A percentile compares a stretch with the other conserved stretches of the same genome.
phyloP scores from a whole-genome alignment of 495 filamentous ascomycete genomes.

The Rusavskia elegans region DNA sequence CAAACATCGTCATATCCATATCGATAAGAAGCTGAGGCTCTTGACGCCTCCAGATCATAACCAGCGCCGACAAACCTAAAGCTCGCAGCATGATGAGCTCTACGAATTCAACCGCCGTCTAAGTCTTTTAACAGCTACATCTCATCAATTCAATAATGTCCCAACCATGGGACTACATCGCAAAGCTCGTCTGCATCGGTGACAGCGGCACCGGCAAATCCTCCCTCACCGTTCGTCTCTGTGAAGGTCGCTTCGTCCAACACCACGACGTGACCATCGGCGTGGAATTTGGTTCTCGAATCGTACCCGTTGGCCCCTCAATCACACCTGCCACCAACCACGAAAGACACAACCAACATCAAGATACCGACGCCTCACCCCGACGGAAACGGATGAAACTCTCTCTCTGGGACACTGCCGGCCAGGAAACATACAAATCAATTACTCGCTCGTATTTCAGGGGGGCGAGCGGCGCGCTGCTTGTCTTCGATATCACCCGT shows the following conservation, averaged over 20 bases:
- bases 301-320: slow-evolving; percentile 75
- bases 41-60: no score
- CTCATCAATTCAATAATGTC: slow-evolving; percentile 30
- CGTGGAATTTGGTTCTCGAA: slow-evolving; percentile 89
- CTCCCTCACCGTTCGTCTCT: slow-evolving; percentile 75
- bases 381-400: slow-evolving; percentile 42
- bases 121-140: not conserved
- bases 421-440: slow-evolving; percentile 91
- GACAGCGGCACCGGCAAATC: slow-evolving; percentile 91
- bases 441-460: slow-evolving; percentile 94
- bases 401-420: slow-evolving; percentile 88
- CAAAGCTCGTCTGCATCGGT: slow-evolving; percentile 94
- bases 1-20: not conserved
- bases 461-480: slow-evolving; percentile 65
- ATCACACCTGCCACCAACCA: slow-evolving; percentile 1
- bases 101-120: no score
- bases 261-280: slow-evolving; percentile 96
- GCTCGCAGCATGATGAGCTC: no score
- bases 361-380: not conserved
- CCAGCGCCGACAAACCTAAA: no score
- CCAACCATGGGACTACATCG: slow-evolving; percentile 92
- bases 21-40: no score
- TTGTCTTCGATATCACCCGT: slow-evolving; percentile 89
- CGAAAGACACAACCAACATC: slow-evolving; percentile 20
- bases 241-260: slow-evolving; percentile 86